These are phyloP conservation scores for Citrus maxima DNA, from an alignment of 345 rosid genomes.

Conservation along the genomic window DNA sequence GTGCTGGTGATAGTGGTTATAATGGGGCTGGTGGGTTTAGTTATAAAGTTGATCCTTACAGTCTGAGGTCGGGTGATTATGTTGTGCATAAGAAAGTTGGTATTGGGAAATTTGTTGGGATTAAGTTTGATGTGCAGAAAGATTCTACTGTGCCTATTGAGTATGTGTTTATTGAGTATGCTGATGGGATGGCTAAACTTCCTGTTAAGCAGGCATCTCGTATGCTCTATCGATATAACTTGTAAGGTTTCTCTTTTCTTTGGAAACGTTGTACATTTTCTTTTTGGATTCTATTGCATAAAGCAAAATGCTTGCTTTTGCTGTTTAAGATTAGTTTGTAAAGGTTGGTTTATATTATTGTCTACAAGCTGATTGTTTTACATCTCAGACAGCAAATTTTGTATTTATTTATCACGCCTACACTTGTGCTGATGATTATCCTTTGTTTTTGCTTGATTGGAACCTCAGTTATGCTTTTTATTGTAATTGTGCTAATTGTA, in stretches of 20 bases:
- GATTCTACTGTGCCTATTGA: constrained; percentile 62
- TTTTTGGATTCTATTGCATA: neutral
- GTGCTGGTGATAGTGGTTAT: constrained; percentile 16
- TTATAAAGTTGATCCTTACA: constrained; percentile 87
- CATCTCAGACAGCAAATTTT: neutral
- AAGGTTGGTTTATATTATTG: neutral
- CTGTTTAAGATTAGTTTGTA: neutral
- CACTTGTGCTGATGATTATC: neutral
- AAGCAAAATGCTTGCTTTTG: neutral
- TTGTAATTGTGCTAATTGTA: neutral
- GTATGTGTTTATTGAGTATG: constrained; percentile 82
- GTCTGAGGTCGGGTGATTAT: constrained; percentile 71
- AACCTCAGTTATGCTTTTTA: neutral
- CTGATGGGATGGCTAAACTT: constrained; percentile 98
- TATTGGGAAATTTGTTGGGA: constrained; percentile 81
- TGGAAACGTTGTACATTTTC: neutral
- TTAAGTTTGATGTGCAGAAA: constrained; percentile 69
- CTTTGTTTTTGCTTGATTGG: neutral
- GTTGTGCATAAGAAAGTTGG: constrained; percentile 97
- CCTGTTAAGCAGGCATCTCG: constrained; percentile 88
- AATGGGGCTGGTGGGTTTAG: constrained; percentile 42
- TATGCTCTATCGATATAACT: constrained; percentile 83
- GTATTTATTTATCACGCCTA: neutral
- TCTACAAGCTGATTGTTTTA: neutral
- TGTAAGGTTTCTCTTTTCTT: constrained; percentile 43